phyloP scores from a whole-genome alignment of 371 early-diverging fungal species.

The Thermomucor indicae-seudaticae region DNA sequence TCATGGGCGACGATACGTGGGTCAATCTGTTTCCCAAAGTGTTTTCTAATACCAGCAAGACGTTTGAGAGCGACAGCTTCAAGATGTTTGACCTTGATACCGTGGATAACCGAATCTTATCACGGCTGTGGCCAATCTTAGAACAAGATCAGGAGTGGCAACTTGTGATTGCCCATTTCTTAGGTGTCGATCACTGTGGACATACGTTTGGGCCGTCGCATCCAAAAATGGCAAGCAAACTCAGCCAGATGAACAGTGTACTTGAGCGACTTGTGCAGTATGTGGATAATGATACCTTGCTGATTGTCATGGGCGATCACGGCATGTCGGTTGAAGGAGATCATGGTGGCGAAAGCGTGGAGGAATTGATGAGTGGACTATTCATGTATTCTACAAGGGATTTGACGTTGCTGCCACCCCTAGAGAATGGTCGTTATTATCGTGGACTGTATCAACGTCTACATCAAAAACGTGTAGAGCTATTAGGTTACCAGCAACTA shows the following conservation, averaged over 20 bases:
- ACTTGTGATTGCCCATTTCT: slow-evolving; percentile 82
- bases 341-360: slow-evolving; percentile 94
- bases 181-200: slow-evolving; percentile 97
- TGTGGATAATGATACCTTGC: slow-evolving; percentile 83
- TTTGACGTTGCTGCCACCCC: too few relatives aligned
- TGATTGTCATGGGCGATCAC: slow-evolving; percentile 98
- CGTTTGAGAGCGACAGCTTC: slow-evolving; percentile 80
- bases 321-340: slow-evolving; percentile 98
- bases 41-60: slow-evolving; percentile 50
- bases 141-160: slow-evolving; percentile 41
- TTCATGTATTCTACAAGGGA: slow-evolving; percentile 69
- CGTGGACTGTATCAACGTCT: slow-evolving; percentile 15
- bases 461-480: slow-evolving; percentile 12
- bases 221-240: slow-evolving; percentile 78
- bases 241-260: slow-evolving; percentile 80
- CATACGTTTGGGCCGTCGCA: slow-evolving; percentile 91
- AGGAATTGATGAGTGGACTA: slow-evolving; percentile 84
- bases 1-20: slow-evolving; percentile 97
- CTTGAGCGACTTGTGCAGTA: slow-evolving; percentile 59
- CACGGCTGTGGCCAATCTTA: slow-evolving; percentile 57
- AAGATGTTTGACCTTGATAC: slow-evolving; percentile 93
- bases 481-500: slow-evolving; percentile 29
- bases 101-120: slow-evolving; percentile 82
- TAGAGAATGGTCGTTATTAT: slow-evolving; percentile 2
- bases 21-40: slow-evolving; percentile 71